Conservation (phyloP, 192 early-diverging fungal genomes). For the Dimargaris verticillata region DNA sequence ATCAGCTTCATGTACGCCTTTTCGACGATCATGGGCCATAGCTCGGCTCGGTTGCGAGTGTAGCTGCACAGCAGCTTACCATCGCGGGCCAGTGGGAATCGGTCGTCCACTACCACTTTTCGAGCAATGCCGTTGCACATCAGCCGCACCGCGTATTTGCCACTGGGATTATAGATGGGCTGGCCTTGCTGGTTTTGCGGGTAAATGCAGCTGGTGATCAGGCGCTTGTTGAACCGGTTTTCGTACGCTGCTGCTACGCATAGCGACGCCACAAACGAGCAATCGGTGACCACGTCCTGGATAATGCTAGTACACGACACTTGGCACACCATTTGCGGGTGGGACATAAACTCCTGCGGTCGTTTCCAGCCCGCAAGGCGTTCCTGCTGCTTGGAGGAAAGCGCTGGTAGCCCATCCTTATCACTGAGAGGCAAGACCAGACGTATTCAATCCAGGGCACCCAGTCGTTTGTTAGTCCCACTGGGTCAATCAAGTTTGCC, state of each 20-base stretch:
- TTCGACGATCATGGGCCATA: slow-evolving; percentile 77
- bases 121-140: slow-evolving; percentile 72
- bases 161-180: slow-evolving; percentile 69
- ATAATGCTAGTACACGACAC: slow-evolving; percentile 51
- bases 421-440: slow-evolving; percentile 22
- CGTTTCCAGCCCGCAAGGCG: slow-evolving; percentile 72
- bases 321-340: slow-evolving; percentile 46
- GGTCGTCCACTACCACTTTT: slow-evolving; percentile 76
- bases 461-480: too few relatives aligned
- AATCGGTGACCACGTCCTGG: slow-evolving; percentile 86
- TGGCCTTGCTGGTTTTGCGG: slow-evolving; percentile 54
- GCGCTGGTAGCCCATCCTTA: slow-evolving; percentile 52
- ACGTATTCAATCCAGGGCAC: too few relatives aligned
- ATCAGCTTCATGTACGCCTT: slow-evolving; percentile 93
- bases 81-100: slow-evolving; percentile 53
- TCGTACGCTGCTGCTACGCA: slow-evolving; percentile 75
- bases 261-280: slow-evolving; percentile 86
- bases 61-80: slow-evolving; percentile 78
- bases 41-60: slow-evolving; percentile 51
- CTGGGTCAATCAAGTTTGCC: too few relatives aligned
- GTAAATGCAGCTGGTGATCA: slow-evolving; percentile 74
- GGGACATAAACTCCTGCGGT: slow-evolving; percentile 48
- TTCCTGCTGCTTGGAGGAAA: slow-evolving; percentile 58
- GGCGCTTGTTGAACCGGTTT: slow-evolving; percentile 47
- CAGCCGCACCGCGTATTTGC: slow-evolving; percentile 79